phyloP scores from a whole-genome alignment of 2,329 filamentous ascomycete species.

The Aspergillus neoniger region DNA sequence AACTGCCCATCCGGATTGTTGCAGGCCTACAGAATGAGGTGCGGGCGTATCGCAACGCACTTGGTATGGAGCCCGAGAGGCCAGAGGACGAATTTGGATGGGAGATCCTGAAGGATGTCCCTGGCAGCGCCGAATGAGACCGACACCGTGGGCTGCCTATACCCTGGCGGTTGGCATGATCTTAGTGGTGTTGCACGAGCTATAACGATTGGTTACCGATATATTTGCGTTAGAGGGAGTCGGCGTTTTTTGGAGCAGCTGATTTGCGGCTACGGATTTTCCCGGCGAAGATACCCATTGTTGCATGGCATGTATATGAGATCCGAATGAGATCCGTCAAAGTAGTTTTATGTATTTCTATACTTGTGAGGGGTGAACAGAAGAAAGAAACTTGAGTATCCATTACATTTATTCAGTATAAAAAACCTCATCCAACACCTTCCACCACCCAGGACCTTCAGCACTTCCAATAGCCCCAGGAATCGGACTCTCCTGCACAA shows the following conservation, averaged over 20 bases:
- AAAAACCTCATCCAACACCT: slow-evolving; percentile 38
- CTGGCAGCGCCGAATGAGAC: slow-evolving; percentile 35
- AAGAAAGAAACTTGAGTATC: too few relatives aligned
- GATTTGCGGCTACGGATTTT: slow-evolving; percentile 19
- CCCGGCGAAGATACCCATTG: slow-evolving; percentile 29
- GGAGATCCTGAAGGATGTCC: slow-evolving; percentile 49
- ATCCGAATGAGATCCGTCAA: neutral
- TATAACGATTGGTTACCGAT: slow-evolving; percentile 22
- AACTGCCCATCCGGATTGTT: slow-evolving; percentile 46
- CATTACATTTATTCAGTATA: slow-evolving; percentile 34
- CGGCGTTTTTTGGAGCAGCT: slow-evolving; percentile 28
- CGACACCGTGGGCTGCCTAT: neutral
- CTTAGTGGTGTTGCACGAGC: slow-evolving; percentile 18
- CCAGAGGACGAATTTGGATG: slow-evolving; percentile 53
- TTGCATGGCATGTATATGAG: slow-evolving; percentile 21
- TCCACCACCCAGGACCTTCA: slow-evolving; percentile 41
- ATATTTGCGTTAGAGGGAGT: slow-evolving; percentile 13
- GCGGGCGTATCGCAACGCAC: slow-evolving; percentile 48
- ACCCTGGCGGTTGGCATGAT: slow-evolving; percentile 18
- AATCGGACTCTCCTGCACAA: slow-evolving; percentile 33
- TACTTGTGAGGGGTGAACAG: too few relatives aligned
- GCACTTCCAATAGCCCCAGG: slow-evolving; percentile 35
- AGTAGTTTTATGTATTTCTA: too few relatives aligned
- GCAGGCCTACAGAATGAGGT: slow-evolving; percentile 53
- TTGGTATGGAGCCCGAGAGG: slow-evolving; percentile 52